Conservation (phyloP, 1,139 yeast genomes). For the Pneumocystis murina region DNA sequence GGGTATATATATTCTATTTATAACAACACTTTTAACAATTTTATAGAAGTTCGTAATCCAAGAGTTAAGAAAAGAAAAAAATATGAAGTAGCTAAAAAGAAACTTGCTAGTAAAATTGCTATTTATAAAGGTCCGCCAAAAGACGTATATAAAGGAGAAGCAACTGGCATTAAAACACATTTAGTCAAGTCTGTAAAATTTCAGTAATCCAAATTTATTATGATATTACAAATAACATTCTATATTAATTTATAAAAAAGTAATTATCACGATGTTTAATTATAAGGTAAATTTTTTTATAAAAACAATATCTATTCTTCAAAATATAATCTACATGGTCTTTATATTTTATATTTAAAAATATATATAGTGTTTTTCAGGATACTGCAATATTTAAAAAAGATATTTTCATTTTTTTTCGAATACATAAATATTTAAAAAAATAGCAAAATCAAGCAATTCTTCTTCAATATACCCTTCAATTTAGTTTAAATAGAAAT, state of each 20-base stretch:
- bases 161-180: slow-evolving; percentile 94
- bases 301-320: neutral
- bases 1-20: slow-evolving; percentile 23
- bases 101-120: slow-evolving; percentile 75
- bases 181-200: slow-evolving; percentile 74
- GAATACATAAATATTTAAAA: no score
- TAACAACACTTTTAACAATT: neutral
- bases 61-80: slow-evolving; percentile 97
- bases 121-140: slow-evolving; percentile 58
- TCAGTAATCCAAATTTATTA: slow-evolving; percentile 13
- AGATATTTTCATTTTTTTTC: no score
- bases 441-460: no score
- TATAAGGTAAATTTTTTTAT: neutral
- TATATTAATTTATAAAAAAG: neutral
- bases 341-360: neutral
- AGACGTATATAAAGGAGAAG: slow-evolving; percentile 85
- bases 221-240: neutral
- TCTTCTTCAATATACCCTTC: no score
- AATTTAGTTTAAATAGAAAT: no score
- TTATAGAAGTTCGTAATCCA: slow-evolving; percentile 57
- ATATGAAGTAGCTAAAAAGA: slow-evolving; percentile 90
- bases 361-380: neutral
- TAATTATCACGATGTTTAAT: no score
- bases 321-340: neutral
- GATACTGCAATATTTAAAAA: no score